Evolutionary conservation across 2,329 filamentous ascomycete species (phyloP).

Genomic region (Aspergillus candidus): DNA sequence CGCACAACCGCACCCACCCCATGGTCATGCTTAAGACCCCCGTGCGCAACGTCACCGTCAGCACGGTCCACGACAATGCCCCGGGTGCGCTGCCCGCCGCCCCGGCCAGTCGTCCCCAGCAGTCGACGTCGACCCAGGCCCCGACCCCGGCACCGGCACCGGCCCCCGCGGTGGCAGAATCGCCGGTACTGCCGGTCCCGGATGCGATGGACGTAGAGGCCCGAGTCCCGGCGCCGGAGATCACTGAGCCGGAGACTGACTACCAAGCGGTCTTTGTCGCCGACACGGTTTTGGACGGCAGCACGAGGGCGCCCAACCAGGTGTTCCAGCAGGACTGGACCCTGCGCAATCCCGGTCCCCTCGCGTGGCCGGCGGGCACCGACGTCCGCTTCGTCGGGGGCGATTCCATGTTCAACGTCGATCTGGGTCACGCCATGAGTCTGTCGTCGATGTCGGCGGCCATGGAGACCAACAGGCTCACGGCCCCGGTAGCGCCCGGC

Average conservation of each 20-base stretch:
- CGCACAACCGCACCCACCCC: conserved; percentile 92
- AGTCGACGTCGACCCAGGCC: conserved; percentile 39
- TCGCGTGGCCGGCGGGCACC: conserved; percentile 81
- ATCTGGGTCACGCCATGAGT: conserved; percentile 71
- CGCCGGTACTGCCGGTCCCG: conserved; percentile 10
- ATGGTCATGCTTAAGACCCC: conserved; percentile 96
- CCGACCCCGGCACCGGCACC: conserved; percentile 39
- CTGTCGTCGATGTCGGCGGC: conserved; percentile 70
- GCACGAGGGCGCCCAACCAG: conserved; percentile 60
- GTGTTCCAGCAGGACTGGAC: conserved; percentile 89
- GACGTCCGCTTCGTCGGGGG: conserved; percentile 87
- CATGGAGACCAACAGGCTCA: conserved; percentile 74
- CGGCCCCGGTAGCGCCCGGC: conserved; percentile 62
- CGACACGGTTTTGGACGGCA: conserved; percentile 75
- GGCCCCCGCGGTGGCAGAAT: conserved; percentile 26
- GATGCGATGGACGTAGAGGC: neutral
- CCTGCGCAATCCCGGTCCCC: conserved; percentile 73
- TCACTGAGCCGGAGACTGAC: conserved; percentile 26
- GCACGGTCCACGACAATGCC: conserved; percentile 71
- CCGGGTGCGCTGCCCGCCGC: conserved; percentile 58
- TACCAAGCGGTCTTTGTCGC: conserved; percentile 64
- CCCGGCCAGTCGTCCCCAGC: conserved; percentile 60
- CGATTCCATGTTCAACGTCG: conserved; percentile 92
- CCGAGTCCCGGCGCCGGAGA: conserved; percentile 11
- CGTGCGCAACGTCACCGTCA: conserved; percentile 80